A percentile compares a stretch with the other conserved stretches of the same genome.
phyloP scores from a whole-genome alignment of 352 stramenopile species.

The Phytophthora nicotianae region DNA sequence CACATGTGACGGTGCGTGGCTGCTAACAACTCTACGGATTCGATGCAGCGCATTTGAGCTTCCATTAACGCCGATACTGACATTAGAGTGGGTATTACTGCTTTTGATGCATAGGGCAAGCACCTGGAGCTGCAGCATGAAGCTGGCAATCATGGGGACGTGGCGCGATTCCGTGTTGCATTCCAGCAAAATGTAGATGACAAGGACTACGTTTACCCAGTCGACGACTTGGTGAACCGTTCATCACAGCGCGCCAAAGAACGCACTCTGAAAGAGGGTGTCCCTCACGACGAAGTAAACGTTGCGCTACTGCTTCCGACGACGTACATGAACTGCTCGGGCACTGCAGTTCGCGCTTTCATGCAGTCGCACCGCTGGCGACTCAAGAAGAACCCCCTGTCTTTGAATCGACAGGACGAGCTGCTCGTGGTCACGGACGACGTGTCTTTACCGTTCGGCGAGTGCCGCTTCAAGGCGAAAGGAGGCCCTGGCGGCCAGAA shows the following conservation, averaged over 20 bases:
- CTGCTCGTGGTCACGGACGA: conserved; percentile 85
- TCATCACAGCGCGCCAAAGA: conserved; percentile 77
- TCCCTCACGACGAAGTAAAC: conserved; percentile 76
- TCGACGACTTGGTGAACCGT: conserved; percentile 81
- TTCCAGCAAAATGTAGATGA: conserved; percentile 66
- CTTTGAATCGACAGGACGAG: conserved; percentile 84
- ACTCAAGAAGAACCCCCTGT: conserved; percentile 84
- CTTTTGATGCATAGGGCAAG: conserved; percentile 37
- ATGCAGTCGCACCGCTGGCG: conserved; percentile 84
- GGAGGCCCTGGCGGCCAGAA: conserved; percentile 83
- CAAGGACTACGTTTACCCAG: conserved; percentile 42
- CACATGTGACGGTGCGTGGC: conserved; percentile 59
- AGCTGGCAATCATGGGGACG: conserved; percentile 64
- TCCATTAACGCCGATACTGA: not conserved
- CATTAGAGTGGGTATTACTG: not conserved
- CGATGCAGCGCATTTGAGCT: not conserved
- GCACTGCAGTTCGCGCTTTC: conserved; percentile 74
- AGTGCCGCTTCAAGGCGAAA: conserved; percentile 82
- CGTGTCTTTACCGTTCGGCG: conserved; percentile 80
- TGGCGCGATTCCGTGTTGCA: conserved; percentile 55
- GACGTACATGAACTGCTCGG: conserved; percentile 90
- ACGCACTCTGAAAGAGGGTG: conserved; percentile 73
- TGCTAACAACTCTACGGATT: not conserved
- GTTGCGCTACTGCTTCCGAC: conserved; percentile 74
- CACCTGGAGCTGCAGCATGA: conserved; percentile 63